Evolutionary conservation across 345 rosid species (phyloP), one percentile per base, ranked within the genome.

Genomic region (Limnanthes douglasii): DNA sequence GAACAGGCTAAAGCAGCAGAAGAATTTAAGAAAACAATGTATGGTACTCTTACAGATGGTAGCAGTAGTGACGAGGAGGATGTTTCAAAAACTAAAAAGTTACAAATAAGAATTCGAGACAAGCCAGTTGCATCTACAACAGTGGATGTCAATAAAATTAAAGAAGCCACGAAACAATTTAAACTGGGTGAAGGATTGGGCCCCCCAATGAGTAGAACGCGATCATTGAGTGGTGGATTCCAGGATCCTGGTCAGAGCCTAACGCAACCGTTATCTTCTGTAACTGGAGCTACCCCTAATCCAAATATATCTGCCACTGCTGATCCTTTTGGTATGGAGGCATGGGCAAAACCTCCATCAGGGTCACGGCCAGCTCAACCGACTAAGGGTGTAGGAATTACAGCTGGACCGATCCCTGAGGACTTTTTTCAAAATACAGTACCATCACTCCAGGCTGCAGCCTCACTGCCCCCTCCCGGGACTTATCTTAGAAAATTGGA

Each of bases 51-150:
- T 52, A 66, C 51, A 54, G 86, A 77, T 60, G 94, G 82, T 38
- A 80, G 98, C 73, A 90, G 96, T 61, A 84, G 94, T 43, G 98
- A 88, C 21, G 95, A 84, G 60, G 98, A 88, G 44, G 92, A 77
- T 45, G 61, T 47, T 3, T 62, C 78, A 6, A 84, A 72, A 58
- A 31, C 73, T 34, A 79, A 70, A 50, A 88, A 66, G 45, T 34
- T 90, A 32, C 93, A 72, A 51, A 90, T 84, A 43, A 84, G 92
- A 64, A 90, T 90, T 65, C 72, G 94, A 25, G 92, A 88, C 13
- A 88, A 80, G 52, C 88, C 94, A 23, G 28, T 51, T 37, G 40
- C 92, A 20, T 75, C 98, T 19, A 23, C 86, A 28, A 45, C 81
- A 0, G 85, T 84, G 48, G 98, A 90, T 48, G 84, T 84, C 34